Evolutionary conservation across 345 rosid genomes (phyloP).

Genomic region (Syzygium aromaticum): DNA sequence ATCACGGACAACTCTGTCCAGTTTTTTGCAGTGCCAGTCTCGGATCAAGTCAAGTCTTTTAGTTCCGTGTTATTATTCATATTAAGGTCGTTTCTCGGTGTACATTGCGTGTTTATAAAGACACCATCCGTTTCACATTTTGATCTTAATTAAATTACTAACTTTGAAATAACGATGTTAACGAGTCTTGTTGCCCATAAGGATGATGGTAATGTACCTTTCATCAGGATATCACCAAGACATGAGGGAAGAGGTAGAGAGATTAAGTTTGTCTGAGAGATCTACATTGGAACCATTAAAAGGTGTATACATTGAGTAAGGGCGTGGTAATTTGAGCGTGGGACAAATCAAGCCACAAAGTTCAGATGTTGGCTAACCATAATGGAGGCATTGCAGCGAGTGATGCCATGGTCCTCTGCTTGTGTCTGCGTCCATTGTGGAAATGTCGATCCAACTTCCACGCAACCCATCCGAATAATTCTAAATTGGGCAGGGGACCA

Average conservation of each 20-base stretch:
- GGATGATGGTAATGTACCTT: no score
- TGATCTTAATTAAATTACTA: neutral
- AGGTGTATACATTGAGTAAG: neutral
- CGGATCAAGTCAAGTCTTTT: no score
- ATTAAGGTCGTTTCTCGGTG: neutral
- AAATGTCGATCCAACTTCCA: no score
- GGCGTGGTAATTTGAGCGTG: neutral
- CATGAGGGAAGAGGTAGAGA: neutral
- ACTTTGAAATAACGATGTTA: neutral
- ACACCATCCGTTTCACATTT: neutral
- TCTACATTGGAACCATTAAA: neutral
- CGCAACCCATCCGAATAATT: no score
- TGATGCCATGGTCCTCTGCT: neutral
- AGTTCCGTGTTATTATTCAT: no score
- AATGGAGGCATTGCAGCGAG: neutral
- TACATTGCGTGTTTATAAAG: neutral
- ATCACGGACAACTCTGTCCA: no score
- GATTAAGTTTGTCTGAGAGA: neutral
- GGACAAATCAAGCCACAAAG: neutral
- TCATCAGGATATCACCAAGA: neutral
- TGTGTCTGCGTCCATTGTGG: no score
- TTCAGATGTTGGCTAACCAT: neutral
- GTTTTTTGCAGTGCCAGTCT: no score
- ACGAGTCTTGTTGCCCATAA: rapidly evolving
- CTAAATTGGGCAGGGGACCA: neutral